phyloP scores from a whole-genome alignment of 2,329 filamentous ascomycete genomes.

The Leptographium procerum region DNA sequence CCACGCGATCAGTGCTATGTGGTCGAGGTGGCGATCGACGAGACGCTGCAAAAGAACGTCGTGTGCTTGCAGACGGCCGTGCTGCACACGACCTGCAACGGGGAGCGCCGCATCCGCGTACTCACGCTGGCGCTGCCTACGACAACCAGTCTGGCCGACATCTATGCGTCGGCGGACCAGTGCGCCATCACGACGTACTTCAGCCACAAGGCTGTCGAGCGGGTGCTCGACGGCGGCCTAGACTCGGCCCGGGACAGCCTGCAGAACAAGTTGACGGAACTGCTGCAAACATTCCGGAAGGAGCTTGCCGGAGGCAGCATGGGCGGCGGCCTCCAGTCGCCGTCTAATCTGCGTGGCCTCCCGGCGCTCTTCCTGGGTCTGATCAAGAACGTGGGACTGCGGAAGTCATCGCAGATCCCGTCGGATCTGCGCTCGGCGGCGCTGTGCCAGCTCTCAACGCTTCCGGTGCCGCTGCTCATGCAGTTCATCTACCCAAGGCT shows the following conservation, averaged over 20 bases:
- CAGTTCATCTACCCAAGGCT: conserved; percentile 83
- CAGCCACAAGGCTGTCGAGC: conserved; percentile 94
- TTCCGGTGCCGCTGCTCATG: conserved; percentile 79
- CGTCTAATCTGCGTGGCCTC: conserved; percentile 78
- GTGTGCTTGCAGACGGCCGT: conserved; percentile 91
- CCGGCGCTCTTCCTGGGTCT: conserved; percentile 85
- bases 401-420: conserved; percentile 87
- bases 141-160: conserved; percentile 76
- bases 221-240: conserved; percentile 65
- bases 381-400: conserved; percentile 90
- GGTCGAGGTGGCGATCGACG: conserved; percentile 95
- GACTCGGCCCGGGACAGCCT: conserved; percentile 85
- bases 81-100: conserved; percentile 94
- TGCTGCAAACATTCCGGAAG: conserved; percentile 92
- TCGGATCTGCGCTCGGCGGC: conserved; percentile 89
- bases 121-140: conserved; percentile 89
- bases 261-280: conserved; percentile 82
- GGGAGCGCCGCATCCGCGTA: conserved; percentile 87
- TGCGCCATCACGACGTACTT: conserved; percentile 88
- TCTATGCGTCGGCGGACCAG: conserved; percentile 93
- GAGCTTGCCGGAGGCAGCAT: conserved; percentile 93
- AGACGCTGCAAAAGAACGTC: conserved; percentile 81
- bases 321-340: conserved; percentile 88
- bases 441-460: conserved; percentile 84
- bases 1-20: conserved; percentile 96